Conservation (phyloP, 225 moss, liverwort and hornwort species). For the Sphagnum tenellum region DNA sequence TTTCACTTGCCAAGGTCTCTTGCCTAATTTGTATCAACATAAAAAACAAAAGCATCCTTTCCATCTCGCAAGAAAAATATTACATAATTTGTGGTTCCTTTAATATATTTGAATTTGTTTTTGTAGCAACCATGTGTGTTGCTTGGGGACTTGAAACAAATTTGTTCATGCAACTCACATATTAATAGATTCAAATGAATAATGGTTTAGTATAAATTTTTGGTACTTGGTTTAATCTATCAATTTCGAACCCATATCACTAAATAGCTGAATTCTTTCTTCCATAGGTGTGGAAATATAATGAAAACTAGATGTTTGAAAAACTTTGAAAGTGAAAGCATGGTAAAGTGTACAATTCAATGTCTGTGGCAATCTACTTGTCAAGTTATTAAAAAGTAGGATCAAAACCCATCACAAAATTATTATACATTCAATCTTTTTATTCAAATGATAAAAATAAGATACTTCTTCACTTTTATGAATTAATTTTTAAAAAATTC, state of each 20-base stretch:
- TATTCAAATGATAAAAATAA: too few species aligned
- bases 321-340: neutral
- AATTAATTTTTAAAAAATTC: too few species aligned
- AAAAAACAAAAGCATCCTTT: neutral
- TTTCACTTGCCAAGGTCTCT: neutral
- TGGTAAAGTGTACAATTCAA: too few species aligned
- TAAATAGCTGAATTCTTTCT: neutral
- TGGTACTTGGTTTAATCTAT: neutral
- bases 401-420: too few species aligned
- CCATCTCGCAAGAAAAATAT: neutral
- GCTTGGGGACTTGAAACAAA: neutral
- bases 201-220: neutral
- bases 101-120: neutral
- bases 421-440: too few species aligned
- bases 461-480: too few species aligned
- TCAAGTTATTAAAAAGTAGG: too few species aligned
- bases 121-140: neutral
- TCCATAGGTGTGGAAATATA: neutral
- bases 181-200: neutral
- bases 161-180: neutral
- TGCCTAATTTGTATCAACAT: neutral
- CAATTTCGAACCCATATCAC: neutral
- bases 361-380: too few species aligned
- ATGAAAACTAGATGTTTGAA: neutral
- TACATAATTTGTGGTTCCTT: neutral